These are phyloP conservation scores for Pezizomycotina sp. DNA, from an alignment of 2,329 filamentous ascomycete genomes.

Conservation along the genomic window DNA sequence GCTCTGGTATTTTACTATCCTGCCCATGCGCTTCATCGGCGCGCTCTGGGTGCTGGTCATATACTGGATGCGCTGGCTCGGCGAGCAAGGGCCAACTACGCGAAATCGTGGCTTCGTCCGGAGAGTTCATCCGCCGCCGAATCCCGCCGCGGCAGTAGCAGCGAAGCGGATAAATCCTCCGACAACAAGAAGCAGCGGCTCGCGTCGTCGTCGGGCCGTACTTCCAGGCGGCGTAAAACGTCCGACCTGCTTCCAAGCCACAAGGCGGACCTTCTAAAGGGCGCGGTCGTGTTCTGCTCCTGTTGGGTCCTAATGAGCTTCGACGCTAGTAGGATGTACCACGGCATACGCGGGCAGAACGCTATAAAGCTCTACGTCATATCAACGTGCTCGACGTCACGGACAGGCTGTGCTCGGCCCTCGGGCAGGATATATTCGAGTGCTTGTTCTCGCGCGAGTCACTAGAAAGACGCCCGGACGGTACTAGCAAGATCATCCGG, in stretches of 20 bases:
- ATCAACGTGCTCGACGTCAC: slow-evolving; percentile 86
- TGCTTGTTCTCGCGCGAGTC: slow-evolving; percentile 90
- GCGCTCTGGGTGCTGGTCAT: slow-evolving; percentile 57
- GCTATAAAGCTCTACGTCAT: slow-evolving; percentile 98
- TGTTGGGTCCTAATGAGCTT: slow-evolving; percentile 74
- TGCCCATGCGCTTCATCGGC: slow-evolving; percentile 73
- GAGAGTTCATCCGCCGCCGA: slow-evolving; percentile 6
- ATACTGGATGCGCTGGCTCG: slow-evolving; percentile 61
- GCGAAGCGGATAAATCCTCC: slow-evolving; percentile 3
- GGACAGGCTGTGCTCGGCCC: slow-evolving; percentile 72
- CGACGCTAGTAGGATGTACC: slow-evolving; percentile 94
- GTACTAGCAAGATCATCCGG: slow-evolving; percentile 75
- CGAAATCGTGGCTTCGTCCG: slow-evolving; percentile 17
- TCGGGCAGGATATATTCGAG: slow-evolving; percentile 91
- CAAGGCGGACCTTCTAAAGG: slow-evolving; percentile 89
- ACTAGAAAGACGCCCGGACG: slow-evolving; percentile 68
- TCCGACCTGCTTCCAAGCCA: slow-evolving; percentile 74
- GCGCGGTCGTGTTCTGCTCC: slow-evolving; percentile 70
- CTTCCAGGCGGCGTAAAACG: slow-evolving; percentile 33
- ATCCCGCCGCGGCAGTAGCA: slow-evolving; percentile 3
- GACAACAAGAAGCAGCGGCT: slow-evolving; percentile 47
- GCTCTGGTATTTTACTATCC: slow-evolving; percentile 90
- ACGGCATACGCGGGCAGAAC: slow-evolving; percentile 87
- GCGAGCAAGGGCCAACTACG: slow-evolving; percentile 24
- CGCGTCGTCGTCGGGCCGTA: slow-evolving; percentile 37